A percentile compares a stretch with the other conserved stretches of the same genome.
phyloP scores from a whole-genome alignment of 208 protist genomes.

The Trypanosoma caninum region DNA sequence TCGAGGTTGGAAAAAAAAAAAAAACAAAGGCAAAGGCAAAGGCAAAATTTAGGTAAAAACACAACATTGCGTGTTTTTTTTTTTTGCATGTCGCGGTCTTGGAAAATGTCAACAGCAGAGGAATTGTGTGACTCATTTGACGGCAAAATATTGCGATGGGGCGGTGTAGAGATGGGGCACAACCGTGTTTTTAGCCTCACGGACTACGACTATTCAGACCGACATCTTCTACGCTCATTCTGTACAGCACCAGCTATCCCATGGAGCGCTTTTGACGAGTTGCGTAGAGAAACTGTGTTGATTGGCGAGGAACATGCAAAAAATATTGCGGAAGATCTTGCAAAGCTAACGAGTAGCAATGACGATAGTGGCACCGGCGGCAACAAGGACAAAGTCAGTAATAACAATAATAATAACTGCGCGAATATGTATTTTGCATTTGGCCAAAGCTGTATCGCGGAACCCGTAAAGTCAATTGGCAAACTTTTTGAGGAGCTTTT shows the following conservation, averaged over 20 bases:
- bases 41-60: no score
- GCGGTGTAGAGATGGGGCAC: slow-evolving; percentile 16
- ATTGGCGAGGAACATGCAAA: slow-evolving; percentile 51
- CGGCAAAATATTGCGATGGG: slow-evolving; percentile 21
- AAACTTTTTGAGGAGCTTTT: slow-evolving; percentile 70
- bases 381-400: no score
- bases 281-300: slow-evolving; percentile 53
- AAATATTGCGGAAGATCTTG: slow-evolving; percentile 62
- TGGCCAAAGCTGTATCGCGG: slow-evolving; percentile 47
- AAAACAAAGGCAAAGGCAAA: no score
- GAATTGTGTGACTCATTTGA: slow-evolving; percentile 9
- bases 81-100: slow-evolving; percentile 6
- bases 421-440: slow-evolving; percentile 6
- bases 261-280: slow-evolving; percentile 65
- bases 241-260: slow-evolving; percentile 72
- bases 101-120: slow-evolving; percentile 1
- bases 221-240: slow-evolving; percentile 59
- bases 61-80: no score
- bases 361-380: no score
- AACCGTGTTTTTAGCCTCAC: slow-evolving; percentile 15
- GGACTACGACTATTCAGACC: slow-evolving; percentile 36
- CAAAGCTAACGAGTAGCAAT: slow-evolving; percentile 39
- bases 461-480: slow-evolving; percentile 67
- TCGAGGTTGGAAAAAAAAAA: no score
- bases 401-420: neutral